phyloP scores from a whole-genome alignment of 2,329 filamentous ascomycete genomes.

The Amphichorda felina region DNA sequence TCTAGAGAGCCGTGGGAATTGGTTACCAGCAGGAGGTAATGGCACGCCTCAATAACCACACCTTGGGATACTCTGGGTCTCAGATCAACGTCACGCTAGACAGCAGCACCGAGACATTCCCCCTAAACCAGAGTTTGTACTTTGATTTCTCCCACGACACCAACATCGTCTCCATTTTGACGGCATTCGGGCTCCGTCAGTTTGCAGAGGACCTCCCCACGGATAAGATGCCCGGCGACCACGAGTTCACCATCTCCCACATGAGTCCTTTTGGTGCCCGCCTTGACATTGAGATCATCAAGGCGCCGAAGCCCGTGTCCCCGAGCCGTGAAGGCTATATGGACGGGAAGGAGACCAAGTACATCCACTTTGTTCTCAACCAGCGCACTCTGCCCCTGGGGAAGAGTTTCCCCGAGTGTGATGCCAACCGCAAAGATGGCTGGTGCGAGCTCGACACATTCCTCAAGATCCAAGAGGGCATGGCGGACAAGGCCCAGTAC shows the following conservation, averaged over 20 bases:
- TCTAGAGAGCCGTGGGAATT: constrained; percentile 55
- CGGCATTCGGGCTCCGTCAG: constrained; percentile 61
- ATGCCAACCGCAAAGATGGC: constrained; percentile 49
- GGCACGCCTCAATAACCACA: constrained; percentile 58
- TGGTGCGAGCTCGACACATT: constrained; percentile 68
- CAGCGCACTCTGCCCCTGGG: constrained; percentile 63
- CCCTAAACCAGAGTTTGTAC: constrained; percentile 60
- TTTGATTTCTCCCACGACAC: constrained; percentile 73
- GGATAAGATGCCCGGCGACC: constrained; percentile 39
- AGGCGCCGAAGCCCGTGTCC: constrained; percentile 49
- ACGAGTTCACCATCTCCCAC: constrained; percentile 54
- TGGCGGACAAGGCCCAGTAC: constrained; percentile 46
- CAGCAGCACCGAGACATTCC: constrained; percentile 56
- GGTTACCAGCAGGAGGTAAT: constrained; percentile 64
- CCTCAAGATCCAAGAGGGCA: constrained; percentile 46
- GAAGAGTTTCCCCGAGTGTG: constrained; percentile 53
- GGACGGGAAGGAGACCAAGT: constrained; percentile 45
- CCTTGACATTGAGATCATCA: constrained; percentile 64
- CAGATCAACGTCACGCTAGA: constrained; percentile 62
- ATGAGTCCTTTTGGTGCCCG: constrained; percentile 61
- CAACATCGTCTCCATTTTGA: constrained; percentile 57
- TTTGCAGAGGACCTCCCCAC: constrained; percentile 50
- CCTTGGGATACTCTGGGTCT: constrained; percentile 42
- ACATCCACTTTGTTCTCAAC: constrained; percentile 65
- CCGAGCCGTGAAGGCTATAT: constrained; percentile 41